Conservation (phyloP, 495 filamentous ascomycete genomes). For the Xanthoparmelia taractica region DNA sequence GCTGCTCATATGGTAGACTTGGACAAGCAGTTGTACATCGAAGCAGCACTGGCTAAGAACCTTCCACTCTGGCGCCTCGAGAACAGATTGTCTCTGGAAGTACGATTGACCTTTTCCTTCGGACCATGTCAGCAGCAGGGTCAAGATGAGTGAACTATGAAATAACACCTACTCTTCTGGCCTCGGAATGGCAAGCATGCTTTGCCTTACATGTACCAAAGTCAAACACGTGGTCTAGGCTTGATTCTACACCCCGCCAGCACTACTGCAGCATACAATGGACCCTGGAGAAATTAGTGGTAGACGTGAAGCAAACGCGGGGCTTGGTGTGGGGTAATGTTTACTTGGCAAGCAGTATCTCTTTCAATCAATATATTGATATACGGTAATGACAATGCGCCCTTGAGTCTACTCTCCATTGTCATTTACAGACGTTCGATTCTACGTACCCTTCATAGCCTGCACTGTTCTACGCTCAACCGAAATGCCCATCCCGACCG, state of each 20-base stretch:
- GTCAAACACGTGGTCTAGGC: not conserved
- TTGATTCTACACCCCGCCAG: not conserved
- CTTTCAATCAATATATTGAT: not conserved
- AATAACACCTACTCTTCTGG: not conserved
- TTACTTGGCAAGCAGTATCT: not conserved
- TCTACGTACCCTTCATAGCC: not conserved
- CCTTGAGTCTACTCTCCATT: not conserved
- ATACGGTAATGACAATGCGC: not conserved
- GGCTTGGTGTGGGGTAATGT: not conserved
- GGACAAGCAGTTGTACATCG: not conserved
- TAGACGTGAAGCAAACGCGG: not conserved
- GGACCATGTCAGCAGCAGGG: too few relatives aligned
- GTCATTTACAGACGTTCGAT: not conserved
- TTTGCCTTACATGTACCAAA: not conserved
- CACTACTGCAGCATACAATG: not conserved
- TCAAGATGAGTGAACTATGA: not conserved
- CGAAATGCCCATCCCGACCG: constrained; percentile 32
- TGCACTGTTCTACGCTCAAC: not conserved
- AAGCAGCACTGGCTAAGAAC: not conserved
- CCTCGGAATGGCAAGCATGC: not conserved
- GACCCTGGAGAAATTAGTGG: not conserved
- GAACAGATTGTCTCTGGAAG: not conserved
- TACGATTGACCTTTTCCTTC: not conserved
- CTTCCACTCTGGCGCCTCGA: not conserved
- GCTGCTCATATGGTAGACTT: not conserved